Evolutionary conservation across 371 early-diverging fungal genomes (phyloP).

Genomic region (Mortierella sp.): DNA sequence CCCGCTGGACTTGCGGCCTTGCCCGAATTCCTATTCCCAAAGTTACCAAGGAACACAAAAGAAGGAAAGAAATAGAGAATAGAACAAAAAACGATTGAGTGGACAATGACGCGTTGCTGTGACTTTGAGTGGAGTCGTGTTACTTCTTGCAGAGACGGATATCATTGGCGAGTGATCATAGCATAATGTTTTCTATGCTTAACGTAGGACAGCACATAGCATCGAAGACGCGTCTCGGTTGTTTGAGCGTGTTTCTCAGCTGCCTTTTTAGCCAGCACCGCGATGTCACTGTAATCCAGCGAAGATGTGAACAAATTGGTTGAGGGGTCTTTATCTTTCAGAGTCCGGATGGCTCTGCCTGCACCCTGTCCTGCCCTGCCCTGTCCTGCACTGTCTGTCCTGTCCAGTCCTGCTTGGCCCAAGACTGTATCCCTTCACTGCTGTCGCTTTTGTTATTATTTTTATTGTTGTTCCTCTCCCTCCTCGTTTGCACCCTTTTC

Average conservation of each 20-base stretch:
- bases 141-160: background rate
- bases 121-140: background rate
- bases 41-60: background rate
- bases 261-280: too few relatives aligned
- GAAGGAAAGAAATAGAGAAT: background rate
- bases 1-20: too few relatives aligned
- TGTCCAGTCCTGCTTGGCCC: constrained; percentile 11
- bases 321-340: too few relatives aligned
- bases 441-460: background rate
- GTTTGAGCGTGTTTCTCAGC: too few relatives aligned
- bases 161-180: background rate
- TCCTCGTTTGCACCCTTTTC: too few relatives aligned
- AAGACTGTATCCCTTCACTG: background rate
- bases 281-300: too few relatives aligned
- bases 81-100: background rate
- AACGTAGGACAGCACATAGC: background rate
- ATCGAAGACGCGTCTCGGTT: background rate
- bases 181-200: background rate
- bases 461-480: background rate
- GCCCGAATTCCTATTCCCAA: background rate
- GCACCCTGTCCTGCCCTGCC: background rate
- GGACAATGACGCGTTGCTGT: background rate
- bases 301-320: too few relatives aligned
- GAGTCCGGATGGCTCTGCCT: background rate
- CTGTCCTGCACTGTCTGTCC: too few relatives aligned